Evolutionary conservation across 306 rosid genomes (phyloP), one percentile per base, ranked within the genome.

Genomic region (Cucurbita pepo): DNA sequence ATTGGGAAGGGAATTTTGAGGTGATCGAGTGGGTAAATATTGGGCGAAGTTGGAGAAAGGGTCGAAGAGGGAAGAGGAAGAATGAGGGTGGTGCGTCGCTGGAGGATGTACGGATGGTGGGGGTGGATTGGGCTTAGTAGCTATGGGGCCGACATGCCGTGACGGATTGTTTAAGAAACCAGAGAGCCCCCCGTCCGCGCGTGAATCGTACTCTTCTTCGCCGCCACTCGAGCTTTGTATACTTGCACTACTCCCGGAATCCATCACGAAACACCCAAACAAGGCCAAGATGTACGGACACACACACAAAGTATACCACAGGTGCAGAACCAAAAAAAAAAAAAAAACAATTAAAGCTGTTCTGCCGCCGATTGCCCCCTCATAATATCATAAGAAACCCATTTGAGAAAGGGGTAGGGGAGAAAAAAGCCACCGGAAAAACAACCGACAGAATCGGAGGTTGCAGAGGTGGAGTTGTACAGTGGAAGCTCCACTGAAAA

Each of bases 141-240:
- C 6, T 80, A 85, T 78, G 74, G 85, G 53, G 34, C 63, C 77
- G 19, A 80, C 45, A 65, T 72, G 87, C 60, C 10, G n/a, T 1
- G 71, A 45, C 5, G 79, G 47, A 41, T 71, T 67, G 45, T 72
- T 79, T 54, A 88, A 76, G 73, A 93, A 80, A 18, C 85, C 80
- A 0, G 96, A 86, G 77, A 87, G 69, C 38, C 90, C 79, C 38
- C 90, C 79, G 4, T 81, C 88, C 22, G 83, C 85, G 79, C 96
- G 90, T 85, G 97, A 94, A 67, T 94, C 95, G 76, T 87, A 86
- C 78, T 89, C 96, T 3, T 94, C 96, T 1, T 89, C 99, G 30
- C 85, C 97, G 55, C 97, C 90, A 56, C 98, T 94, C 3, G 97
- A 91, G 22, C 97, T 91, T 59, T 91, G 97, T 76, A 94, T 76